Base-by-base conservation (phyloP, 2,329 filamentous ascomycete species). In the Endoconidiophora polonica region DNA sequence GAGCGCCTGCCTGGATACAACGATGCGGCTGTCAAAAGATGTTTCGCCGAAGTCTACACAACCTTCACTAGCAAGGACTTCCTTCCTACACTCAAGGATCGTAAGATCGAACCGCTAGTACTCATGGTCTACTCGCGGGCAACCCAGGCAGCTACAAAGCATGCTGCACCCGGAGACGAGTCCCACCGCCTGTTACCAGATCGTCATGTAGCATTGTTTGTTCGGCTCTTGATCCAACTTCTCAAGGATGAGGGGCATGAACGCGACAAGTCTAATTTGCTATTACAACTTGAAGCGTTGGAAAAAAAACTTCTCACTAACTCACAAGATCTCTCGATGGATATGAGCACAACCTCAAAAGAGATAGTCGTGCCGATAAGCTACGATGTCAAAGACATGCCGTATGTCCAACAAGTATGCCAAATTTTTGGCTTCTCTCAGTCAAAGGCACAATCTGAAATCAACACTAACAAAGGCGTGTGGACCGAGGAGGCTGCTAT, bases 361-460 rank as follows among this genome's bases (percentile, higher is more conserved):
- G 90, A 95, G 63, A 83, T 90, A 20, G 73, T 84, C 51, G 77
- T 87, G 2, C 87, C 90, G 9, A 69, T 93, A 52, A 91, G 79
- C 60, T 86, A 94, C 63, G 86, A 95, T 63, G 82, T 96, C 61
- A 94, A 91, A 65, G 91, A 98, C 61, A 98, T 98, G 91, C 81
- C 81, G 37, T 75, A 95, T 66, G 91, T 94, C 24, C 82, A 91
- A 62, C 76, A 82, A 36, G 88, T 98, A 23, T 84, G 83, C 46
- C 81, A 75, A 58, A 84, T 95, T 55, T 98, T 96, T 65, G 83
- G 83, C 42, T 72, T 90, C 53, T 79, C 79, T 41, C 78, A 83
- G 56, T 78, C 80, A 1, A 80, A 91, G 57, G 81, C 88, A 4
- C 91, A 98, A 66, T 75, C 76, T 41, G 88, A 95, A 59, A 85